Evolutionary conservation across 345 rosid genomes (phyloP).

Genomic region (Clarkia xantiana): DNA sequence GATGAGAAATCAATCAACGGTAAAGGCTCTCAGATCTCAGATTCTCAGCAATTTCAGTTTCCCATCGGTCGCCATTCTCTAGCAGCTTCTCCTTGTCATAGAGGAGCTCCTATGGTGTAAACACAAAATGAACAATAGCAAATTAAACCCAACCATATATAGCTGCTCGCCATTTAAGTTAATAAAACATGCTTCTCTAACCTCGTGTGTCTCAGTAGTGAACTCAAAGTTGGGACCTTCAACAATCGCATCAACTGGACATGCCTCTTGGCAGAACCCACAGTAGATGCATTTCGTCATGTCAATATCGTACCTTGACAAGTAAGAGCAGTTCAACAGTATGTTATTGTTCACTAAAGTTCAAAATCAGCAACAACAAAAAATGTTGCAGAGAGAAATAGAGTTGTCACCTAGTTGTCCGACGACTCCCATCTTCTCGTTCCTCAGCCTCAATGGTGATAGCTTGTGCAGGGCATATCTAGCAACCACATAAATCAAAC

Average conservation of each 20-base stretch:
- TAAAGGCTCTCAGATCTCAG: slow-evolving; percentile 91
- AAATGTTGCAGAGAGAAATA: not conserved
- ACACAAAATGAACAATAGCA: slow-evolving; percentile 3
- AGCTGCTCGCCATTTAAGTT: not conserved
- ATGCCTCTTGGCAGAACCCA: slow-evolving; percentile 98
- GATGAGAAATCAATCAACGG: slow-evolving; percentile 33
- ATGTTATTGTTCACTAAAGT: not conserved
- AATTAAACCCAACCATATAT: not conserved
- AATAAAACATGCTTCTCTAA: slow-evolving; percentile 6
- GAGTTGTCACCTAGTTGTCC: slow-evolving; percentile 64
- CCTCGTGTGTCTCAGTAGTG: slow-evolving; percentile 95
- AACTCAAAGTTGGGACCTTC: slow-evolving; percentile 97
- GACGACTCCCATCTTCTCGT: slow-evolving; percentile 95
- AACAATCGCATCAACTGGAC: slow-evolving; percentile 97
- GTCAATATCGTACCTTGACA: slow-evolving; percentile 79
- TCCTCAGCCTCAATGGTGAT: slow-evolving; percentile 98
- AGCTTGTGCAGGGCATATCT: slow-evolving; percentile 97
- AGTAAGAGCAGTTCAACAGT: not conserved
- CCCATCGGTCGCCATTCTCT: slow-evolving; percentile 98
- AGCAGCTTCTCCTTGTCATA: slow-evolving; percentile 94
- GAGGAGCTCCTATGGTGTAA: slow-evolving; percentile 84
- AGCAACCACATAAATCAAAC: not conserved
- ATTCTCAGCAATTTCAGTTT: slow-evolving; percentile 93
- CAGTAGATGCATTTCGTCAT: slow-evolving; percentile 98
- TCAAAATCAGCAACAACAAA: not conserved